Conservation (phyloP, 345 rosid species). For the Theobroma cacao region DNA sequence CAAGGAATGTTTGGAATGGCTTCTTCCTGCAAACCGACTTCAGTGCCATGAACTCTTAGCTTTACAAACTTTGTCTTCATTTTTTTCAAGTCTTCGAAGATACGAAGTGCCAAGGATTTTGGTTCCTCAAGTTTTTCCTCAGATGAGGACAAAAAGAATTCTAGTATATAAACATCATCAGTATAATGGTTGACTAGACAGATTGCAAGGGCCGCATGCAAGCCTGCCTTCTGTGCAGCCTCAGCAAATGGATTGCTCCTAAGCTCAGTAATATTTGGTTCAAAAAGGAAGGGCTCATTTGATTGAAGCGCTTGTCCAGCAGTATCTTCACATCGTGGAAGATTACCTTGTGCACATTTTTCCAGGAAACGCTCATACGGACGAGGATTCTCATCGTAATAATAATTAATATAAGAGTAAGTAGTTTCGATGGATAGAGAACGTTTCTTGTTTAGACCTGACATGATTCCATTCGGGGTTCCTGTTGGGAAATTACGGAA, state of each 20-base stretch:
- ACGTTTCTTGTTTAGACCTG: background rate
- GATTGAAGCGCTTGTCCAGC: background rate
- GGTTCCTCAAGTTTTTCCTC: background rate
- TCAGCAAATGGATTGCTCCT: too few relatives aligned
- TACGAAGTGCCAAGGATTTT: background rate
- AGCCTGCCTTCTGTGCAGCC: background rate
- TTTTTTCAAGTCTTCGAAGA: background rate
- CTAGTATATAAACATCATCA: background rate
- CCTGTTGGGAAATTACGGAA: too few relatives aligned
- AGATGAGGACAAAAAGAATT: too few relatives aligned
- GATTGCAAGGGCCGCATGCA: background rate
- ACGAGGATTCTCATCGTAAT: fast-evolving
- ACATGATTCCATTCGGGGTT: background rate
- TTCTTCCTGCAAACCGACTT: background rate
- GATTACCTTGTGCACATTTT: too few relatives aligned
- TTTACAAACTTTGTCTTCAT: background rate
- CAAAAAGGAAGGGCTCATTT: background rate
- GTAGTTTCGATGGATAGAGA: background rate
- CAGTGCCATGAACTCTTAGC: background rate
- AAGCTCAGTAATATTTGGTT: background rate
- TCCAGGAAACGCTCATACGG: fast-evolving
- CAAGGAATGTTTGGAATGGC: background rate
- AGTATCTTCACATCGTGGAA: background rate
- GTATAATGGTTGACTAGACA: background rate
- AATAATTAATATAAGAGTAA: too few relatives aligned